Conservation (phyloP, 192 early-diverging fungal species). For the Coemansia sp. region DNA sequence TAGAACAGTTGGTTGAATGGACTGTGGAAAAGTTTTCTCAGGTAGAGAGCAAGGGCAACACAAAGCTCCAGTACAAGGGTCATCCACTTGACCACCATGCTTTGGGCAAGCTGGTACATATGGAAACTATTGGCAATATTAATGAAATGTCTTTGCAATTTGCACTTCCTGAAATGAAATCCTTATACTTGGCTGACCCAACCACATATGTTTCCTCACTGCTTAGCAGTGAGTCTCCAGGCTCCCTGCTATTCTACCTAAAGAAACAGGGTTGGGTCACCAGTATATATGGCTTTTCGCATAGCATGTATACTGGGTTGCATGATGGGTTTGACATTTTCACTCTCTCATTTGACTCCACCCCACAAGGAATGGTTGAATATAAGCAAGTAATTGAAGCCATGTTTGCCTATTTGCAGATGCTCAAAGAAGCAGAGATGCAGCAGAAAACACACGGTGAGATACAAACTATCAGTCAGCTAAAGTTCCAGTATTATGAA, state of each 20-base stretch:
- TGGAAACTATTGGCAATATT: conserved; percentile 5
- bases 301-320: no score
- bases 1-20: conserved; percentile 71
- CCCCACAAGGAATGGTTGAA: background rate
- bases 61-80: conserved; percentile 56
- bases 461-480: background rate
- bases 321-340: background rate
- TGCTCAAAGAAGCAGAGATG: conserved; percentile 18
- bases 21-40: conserved; percentile 73
- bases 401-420: conserved; percentile 29
- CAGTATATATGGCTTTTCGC: background rate
- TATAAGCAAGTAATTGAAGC: conserved; percentile 20
- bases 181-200: background rate
- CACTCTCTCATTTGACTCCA: background rate
- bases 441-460: conserved; percentile 10
- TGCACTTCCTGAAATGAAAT: background rate
- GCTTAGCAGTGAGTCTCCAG: background rate
- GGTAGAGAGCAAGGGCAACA: conserved; percentile 69
- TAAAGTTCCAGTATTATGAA: background rate
- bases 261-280: background rate
- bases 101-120: conserved; percentile 65
- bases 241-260: background rate
- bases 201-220: background rate
- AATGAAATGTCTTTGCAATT: background rate
- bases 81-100: conserved; percentile 69